Evolutionary conservation across 768 basidiomycete genomes (phyloP).

Genomic region (Leucocoprinus leucothites): DNA sequence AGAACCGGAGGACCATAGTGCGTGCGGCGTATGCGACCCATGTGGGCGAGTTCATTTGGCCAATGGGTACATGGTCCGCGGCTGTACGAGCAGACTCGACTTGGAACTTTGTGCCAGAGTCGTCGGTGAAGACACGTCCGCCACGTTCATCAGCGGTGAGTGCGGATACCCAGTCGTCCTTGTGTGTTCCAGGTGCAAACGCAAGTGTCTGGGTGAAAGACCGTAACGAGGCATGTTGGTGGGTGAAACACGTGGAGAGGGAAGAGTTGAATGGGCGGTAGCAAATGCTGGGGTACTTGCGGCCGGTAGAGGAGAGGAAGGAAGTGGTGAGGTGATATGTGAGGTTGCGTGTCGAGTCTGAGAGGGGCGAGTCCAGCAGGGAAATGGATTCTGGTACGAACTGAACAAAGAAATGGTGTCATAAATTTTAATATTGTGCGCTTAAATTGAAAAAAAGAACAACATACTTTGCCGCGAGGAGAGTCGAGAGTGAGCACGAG

Average conservation of each 20-base stretch:
- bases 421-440: conserved; percentile 11
- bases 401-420: conserved; percentile 25
- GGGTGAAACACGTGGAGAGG: conserved; percentile 24
- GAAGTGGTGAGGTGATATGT: conserved; percentile 43
- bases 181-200: conserved; percentile 40
- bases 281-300: conserved; percentile 51
- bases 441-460: not conserved
- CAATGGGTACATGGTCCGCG: conserved; percentile 49
- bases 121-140: conserved; percentile 28
- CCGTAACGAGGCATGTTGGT: conserved; percentile 35
- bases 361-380: conserved; percentile 40
- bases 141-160: conserved; percentile 20
- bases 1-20: conserved; percentile 77
- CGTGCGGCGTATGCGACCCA: conserved; percentile 89
- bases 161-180: conserved; percentile 48
- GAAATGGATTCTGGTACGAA: conserved; percentile 27
- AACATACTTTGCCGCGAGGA: conserved; percentile 28
- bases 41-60: conserved; percentile 74
- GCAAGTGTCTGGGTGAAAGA: conserved; percentile 46
- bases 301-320: conserved; percentile 39
- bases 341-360: conserved; percentile 41
- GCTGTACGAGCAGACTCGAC: conserved; percentile 39
- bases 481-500: conserved; percentile 56
- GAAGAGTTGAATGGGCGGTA: conserved; percentile 29
- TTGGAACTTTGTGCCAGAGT: conserved; percentile 44